These are phyloP conservation scores for Aspergillus pseudoviridinutans DNA, from an alignment of 2,329 filamentous ascomycete species.

Conservation along the genomic window DNA sequence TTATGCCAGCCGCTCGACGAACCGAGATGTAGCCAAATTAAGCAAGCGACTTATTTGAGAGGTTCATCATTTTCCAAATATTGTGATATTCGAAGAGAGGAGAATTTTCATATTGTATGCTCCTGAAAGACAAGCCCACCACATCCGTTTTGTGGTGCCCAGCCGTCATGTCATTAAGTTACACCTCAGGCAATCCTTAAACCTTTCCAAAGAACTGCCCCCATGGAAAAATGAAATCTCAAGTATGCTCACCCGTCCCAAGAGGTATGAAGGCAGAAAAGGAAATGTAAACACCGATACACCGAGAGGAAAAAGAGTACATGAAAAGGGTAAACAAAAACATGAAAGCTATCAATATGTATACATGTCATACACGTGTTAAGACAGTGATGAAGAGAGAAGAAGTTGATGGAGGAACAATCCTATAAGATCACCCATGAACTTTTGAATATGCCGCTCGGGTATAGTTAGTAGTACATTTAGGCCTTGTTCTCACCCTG, in stretches of 20 bases:
- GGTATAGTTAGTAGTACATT: conserved; percentile 27
- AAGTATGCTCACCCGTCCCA: conserved; percentile 16
- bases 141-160: conserved; percentile 31
- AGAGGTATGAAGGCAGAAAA: conserved; percentile 26
- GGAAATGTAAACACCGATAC: conserved; percentile 34
- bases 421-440: conserved; percentile 12
- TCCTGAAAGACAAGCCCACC: conserved; percentile 28
- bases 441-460: conserved; percentile 9
- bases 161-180: conserved; percentile 40
- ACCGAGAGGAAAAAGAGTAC: conserved; percentile 26
- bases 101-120: conserved; percentile 41
- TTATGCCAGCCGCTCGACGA: neutral
- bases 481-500: conserved; percentile 67
- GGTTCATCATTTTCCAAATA: neutral
- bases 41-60: neutral
- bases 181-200: conserved; percentile 34
- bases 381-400: conserved; percentile 23
- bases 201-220: conserved; percentile 17
- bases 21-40: neutral
- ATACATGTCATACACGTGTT: conserved; percentile 33
- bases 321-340: neutral
- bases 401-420: conserved; percentile 20
- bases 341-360: conserved; percentile 32
- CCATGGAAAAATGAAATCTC: conserved; percentile 7
- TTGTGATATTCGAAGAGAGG: conserved; percentile 25